A percentile compares a stretch with the other conserved stretches of the same genome.
Conservation (phyloP, 306 rosid species). For the Potentilla sterilis region DNA sequence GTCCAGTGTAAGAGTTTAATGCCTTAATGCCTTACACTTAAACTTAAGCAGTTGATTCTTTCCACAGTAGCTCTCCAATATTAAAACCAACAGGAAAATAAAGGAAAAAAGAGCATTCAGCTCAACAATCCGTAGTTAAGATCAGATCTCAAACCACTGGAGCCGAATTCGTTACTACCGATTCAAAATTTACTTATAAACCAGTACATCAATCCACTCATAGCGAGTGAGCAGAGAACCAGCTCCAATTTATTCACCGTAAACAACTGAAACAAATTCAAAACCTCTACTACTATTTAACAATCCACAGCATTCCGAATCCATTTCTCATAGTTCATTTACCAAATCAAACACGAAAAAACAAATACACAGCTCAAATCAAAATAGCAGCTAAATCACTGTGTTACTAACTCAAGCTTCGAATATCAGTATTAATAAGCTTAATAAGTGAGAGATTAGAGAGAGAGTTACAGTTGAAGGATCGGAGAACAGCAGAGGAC, state of each 20-base stretch:
- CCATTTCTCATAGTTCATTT: neutral
- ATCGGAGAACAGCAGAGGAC: conserved; percentile 62
- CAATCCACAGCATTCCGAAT: neutral
- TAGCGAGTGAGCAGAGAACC: neutral
- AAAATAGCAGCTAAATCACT: neutral
- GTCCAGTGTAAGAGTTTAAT: neutral
- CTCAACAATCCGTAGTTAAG: conserved; percentile 5
- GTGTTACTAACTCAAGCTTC: neutral
- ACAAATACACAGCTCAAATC: neutral
- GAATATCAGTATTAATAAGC: neutral
- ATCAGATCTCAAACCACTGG: conserved; percentile 18
- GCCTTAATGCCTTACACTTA: neutral
- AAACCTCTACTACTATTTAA: neutral
- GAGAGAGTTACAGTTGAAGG: conserved; percentile 61
- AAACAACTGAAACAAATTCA: neutral
- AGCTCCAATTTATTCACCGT: conserved; percentile 6
- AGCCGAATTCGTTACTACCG: conserved; percentile 4
- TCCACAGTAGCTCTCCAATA: neutral
- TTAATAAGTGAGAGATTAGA: conserved; percentile 9
- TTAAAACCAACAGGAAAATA: neutral
- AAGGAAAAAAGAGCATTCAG: neutral
- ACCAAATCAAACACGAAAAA: conserved; percentile 3
- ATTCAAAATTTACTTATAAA: neutral
- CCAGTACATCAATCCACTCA: neutral
- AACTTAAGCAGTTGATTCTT: neutral